Conservation (phyloP, 208 protist species). For the Trypanosoma cruzi region DNA sequence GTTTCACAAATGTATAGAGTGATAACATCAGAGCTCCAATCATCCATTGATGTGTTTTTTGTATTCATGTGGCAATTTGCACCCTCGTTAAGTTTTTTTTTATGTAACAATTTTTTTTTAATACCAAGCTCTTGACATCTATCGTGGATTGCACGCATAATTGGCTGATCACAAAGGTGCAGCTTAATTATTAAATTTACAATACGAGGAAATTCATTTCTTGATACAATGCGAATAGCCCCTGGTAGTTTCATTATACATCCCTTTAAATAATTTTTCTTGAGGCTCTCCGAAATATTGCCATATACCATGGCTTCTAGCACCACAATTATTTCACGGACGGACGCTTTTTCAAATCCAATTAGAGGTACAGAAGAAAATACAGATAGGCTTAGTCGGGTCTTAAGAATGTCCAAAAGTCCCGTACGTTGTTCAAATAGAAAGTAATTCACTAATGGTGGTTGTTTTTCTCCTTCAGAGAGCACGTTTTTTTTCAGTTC, state of each 20-base stretch:
- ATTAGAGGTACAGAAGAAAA: slow-evolving; percentile 1
- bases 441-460: slow-evolving; percentile 26
- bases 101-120: not conserved
- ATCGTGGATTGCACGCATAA: slow-evolving; percentile 10
- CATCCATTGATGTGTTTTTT: not conserved
- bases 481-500: not conserved
- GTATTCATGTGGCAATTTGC: not conserved
- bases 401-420: slow-evolving; percentile 25
- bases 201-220: slow-evolving; percentile 21
- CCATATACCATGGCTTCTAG: slow-evolving; percentile 27
- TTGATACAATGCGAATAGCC: slow-evolving; percentile 9
- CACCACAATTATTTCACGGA: slow-evolving; percentile 19
- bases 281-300: slow-evolving; percentile 12
- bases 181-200: slow-evolving; percentile 12
- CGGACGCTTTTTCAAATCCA: slow-evolving; percentile 17
- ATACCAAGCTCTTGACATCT: slow-evolving; percentile 24
- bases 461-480: not conserved
- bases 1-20: slow-evolving; percentile 26
- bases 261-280: slow-evolving; percentile 21
- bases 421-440: slow-evolving; percentile 9
- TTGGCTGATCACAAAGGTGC: slow-evolving; percentile 14
- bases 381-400: slow-evolving; percentile 16
- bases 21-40: slow-evolving; percentile 13
- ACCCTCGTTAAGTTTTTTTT: not conserved
- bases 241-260: slow-evolving; percentile 24